Conservation (phyloP, 2,329 filamentous ascomycete species). For the Dactylellina drechsleri region DNA sequence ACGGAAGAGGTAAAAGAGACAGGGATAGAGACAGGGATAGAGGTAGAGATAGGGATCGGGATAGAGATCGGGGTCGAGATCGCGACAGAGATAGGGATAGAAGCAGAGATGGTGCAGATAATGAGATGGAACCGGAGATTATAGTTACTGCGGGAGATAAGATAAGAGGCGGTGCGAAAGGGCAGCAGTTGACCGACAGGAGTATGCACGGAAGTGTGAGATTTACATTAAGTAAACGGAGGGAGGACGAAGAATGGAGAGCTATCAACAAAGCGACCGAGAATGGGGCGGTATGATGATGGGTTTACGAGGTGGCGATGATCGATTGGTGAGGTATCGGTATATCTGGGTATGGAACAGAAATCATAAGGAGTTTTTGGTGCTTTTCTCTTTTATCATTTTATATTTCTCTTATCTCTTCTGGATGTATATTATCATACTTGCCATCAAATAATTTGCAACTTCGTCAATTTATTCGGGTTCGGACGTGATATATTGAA, state of each 20-base stretch:
- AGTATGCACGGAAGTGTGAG: conserved; percentile 79
- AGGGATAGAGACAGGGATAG: conserved; percentile 24
- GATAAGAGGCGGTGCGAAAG: conserved; percentile 42
- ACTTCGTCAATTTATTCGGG: too few relatives aligned
- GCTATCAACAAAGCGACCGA: conserved; percentile 64
- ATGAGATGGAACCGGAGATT: conserved; percentile 32
- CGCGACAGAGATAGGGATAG: conserved; percentile 14
- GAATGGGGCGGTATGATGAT: conserved; percentile 41
- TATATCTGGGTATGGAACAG: too few relatives aligned
- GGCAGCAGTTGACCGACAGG: conserved; percentile 59
- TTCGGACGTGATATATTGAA: too few relatives aligned
- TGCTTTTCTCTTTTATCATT: neutral
- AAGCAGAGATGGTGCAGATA: conserved; percentile 8
- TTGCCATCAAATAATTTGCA: too few relatives aligned
- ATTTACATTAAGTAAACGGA: conserved; percentile 85
- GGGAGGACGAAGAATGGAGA: conserved; percentile 76
- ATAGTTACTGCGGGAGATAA: conserved; percentile 45
- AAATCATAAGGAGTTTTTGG: conserved; percentile 3
- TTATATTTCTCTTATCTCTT: too few relatives aligned
- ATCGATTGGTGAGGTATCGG: too few relatives aligned
- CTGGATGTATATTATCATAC: too few relatives aligned
- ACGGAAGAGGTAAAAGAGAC: conserved; percentile 24
- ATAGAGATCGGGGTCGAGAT: conserved; percentile 10
- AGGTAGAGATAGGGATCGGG: conserved; percentile 13
- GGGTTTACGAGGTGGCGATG: too few relatives aligned